A percentile compares a stretch with the other conserved stretches of the same genome.
phyloP scores from a whole-genome alignment of 2,329 filamentous ascomycete genomes.

The Periconia sp. region DNA sequence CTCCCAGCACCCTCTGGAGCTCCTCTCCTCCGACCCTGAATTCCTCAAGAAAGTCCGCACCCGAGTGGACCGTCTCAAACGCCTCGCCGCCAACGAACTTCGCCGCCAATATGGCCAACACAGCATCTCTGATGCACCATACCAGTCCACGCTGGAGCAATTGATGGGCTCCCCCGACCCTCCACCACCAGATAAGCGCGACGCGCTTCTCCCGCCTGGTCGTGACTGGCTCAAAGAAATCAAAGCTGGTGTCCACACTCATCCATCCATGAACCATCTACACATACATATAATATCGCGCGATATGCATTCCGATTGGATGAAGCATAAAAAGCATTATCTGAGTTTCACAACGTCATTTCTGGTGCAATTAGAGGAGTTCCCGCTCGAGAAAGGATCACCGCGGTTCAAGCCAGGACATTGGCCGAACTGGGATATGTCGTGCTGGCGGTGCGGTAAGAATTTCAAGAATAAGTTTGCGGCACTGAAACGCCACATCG shows the following conservation, averaged over 20 bases:
- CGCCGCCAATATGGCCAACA: conserved; percentile 68
- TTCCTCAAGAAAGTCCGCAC: conserved; percentile 70
- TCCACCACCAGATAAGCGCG: conserved; percentile 50
- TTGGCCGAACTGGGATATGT: conserved; percentile 70
- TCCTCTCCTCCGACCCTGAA: conserved; percentile 67
- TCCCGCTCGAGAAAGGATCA: conserved; percentile 75
- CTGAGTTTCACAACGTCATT: conserved; percentile 89
- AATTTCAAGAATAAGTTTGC: conserved; percentile 78
- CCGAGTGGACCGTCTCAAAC: conserved; percentile 67
- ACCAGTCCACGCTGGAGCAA: conserved; percentile 61
- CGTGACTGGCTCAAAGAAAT: conserved; percentile 81
- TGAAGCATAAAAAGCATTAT: conserved; percentile 88
- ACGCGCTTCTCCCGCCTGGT: conserved; percentile 61
- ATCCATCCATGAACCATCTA: conserved; percentile 89
- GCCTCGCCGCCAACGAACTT: conserved; percentile 75
- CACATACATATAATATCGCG: conserved; percentile 87
- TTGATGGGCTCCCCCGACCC: conserved; percentile 56
- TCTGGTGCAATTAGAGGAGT: conserved; percentile 77
- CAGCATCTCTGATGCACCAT: conserved; percentile 67
- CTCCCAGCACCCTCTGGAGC: conserved; percentile 75
- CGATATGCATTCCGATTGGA: conserved; percentile 73
- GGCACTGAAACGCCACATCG: conserved; percentile 76
- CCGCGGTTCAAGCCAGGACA: conserved; percentile 63
- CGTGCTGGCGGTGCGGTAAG: conserved; percentile 83
- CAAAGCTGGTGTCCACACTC: conserved; percentile 79